Base-by-base conservation (phyloP, 306 rosid genomes). In the Prunus kanzakura region DNA sequence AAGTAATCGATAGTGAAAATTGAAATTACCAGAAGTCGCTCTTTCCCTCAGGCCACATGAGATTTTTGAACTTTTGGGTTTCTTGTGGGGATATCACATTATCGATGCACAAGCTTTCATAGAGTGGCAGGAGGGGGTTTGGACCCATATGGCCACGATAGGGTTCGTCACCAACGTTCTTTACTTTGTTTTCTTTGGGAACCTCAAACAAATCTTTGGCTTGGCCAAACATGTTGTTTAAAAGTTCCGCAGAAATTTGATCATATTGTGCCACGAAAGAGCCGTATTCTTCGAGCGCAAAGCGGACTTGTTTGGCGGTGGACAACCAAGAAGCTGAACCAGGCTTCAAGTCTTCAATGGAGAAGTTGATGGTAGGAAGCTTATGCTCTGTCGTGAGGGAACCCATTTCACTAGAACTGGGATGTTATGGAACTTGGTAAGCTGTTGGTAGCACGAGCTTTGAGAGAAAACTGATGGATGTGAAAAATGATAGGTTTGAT, bases 151-250 rank as follows among this genome's bases (percentile, higher is more conserved):
- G 23, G 7, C 64, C 64, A 58, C 64, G 30, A 20, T 58, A 65
- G 2, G 73, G 55, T 30, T 25, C 60, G 1, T 32, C 63, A 54
- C 49, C 51, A 0, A 32, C 52, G 25, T 32, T 57, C 29, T 76
- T 65, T 23, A 1, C 13, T 66, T 76, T 76, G 43, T 30, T 52
- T 67, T 65, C 73, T 2, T 35, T 19, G 16, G 73, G 73, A n/a
- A 76, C 45, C 6, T 64, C 73, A 52, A 76, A 76, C 79, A 65
- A 66, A 46, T 65, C 72, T 23, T 56, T 22, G 47, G 71, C 56
- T 8, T 25, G 35, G 29, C 54, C 32, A 51, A 76, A 76, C 15
- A 76, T 54, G 0, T 57, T 4, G 23, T 65, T 14, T 20, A 23
- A 4, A 35, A 76, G 79, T 67, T 64, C 11, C 0, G 38, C 38